Evolutionary conservation across 768 basidiomycete genomes (phyloP), one percentile per base, ranked within the genome.

Genomic region (Serpula lacrymans): DNA sequence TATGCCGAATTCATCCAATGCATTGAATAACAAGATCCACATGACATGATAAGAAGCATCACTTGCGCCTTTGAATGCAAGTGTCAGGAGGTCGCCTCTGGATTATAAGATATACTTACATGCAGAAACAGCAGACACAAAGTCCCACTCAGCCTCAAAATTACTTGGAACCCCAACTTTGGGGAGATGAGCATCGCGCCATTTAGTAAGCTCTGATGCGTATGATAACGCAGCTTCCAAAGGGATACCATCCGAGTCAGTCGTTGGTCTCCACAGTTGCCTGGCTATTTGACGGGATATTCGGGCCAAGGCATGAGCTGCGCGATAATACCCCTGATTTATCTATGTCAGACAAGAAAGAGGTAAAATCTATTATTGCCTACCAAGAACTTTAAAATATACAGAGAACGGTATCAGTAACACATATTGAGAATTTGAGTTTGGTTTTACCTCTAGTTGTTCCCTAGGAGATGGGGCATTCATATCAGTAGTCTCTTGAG

Each of bases 21-120:
- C 90, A 47, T 74, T 80, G 60, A 87, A 85, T 4, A 92, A 62
- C 29, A 82, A 78, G 45, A 93, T 81, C 90, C 89, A 95, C 79
- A 94, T 84, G 51, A 86, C 78, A 64, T 96, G 92, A 58, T 88
- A 94, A 21, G 86, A 89, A 21, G 88, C 87, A 56, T 93, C 88
- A 54, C 85, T 88, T 14, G 86, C 84, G 50, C 86, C 86, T 67
- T 69, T 21, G 23, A 27, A 16, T 24, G 5, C 22, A n/a, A n/a
- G n/a, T n/a, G n/a, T n/a, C n/a, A 69, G 35, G 69, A 69, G 23
- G 73, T 72, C 30, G 70, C 71, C 72, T 78, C 42, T 41, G 45
- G 24, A 12, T 32, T 41, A 41, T 46, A 32, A 23, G n/a, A 39
- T 33, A 24, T 1, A 57, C 75, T 48, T 45, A 76, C 80, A 82